These are phyloP conservation scores for Nitzschia putrida DNA, from an alignment of 108 stramenopile genomes.

Conservation along the genomic window DNA sequence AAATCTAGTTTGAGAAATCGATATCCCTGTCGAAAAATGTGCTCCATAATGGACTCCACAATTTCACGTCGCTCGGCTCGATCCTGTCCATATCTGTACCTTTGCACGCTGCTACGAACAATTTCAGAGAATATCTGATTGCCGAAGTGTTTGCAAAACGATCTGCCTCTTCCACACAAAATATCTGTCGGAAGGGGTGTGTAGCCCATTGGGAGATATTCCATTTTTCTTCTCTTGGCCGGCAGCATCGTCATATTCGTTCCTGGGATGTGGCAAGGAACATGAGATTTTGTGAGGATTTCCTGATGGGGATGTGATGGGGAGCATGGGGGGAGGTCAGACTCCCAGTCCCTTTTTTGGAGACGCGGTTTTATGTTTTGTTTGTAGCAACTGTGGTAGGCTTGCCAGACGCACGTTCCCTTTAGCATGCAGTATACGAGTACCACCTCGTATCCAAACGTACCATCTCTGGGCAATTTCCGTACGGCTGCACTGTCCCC, in stretches of 20 bases:
- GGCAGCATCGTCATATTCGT: constrained; percentile 1
- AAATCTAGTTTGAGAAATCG: not conserved
- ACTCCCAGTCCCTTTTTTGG: no score
- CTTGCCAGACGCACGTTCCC: no score
- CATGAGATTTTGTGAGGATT: no score
- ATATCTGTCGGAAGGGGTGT: not conserved
- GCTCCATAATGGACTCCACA: not conserved
- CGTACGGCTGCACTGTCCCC: no score
- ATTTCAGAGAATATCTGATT: not conserved
- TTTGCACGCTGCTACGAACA: not conserved
- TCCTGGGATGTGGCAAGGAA: no score
- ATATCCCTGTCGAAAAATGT: not conserved
- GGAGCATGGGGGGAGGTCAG: no score
- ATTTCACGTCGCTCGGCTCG: not conserved
- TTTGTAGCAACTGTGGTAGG: no score
- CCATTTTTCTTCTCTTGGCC: not conserved
- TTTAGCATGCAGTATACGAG: no score
- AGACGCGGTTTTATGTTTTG: no score
- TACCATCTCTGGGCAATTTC: no score
- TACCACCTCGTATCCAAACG: no score
- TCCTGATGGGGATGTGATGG: no score
- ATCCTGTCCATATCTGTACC: not conserved
- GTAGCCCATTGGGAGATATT: constrained; percentile 6
- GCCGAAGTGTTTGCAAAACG: not conserved
- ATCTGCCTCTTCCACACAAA: constrained; percentile 1